Base-by-base conservation (phyloP, 1,284 basidiomycete genomes). In the Cystobasidium slooffiae region DNA sequence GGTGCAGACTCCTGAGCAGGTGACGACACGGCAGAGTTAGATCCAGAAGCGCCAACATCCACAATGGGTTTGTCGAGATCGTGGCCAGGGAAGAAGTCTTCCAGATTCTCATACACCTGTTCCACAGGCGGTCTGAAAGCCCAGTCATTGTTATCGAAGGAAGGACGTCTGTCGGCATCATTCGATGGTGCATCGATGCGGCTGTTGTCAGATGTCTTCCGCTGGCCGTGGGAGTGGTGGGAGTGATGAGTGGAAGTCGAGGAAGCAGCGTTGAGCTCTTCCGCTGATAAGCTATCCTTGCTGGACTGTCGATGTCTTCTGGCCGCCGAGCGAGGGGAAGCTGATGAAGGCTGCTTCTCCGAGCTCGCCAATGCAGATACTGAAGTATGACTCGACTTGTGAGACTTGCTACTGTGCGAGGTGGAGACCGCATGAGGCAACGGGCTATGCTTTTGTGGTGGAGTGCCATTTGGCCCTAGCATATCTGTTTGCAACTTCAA, bases 21-120 rank as follows among this genome's bases (percentile, higher is more conserved):
- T 6, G 74, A 74, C 1, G 76, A 65, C 3, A 63, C 20, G 39
- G 93, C 92, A 16, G 86, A 86, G 43, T 87, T 84, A 0, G 90
- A 92, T 0, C 79, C 81, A 0, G 91, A 89, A 12, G 86, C 86
- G 6, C 90, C 83, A 4, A 81, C 87, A 77, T 98, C 95, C 72
- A 98, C 91, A 74, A 99, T 90, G 0, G 96, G 96, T 81, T 93
- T 91, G 83, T 99, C 97, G 64, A 99, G 87, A 81, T 99, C 95
- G 81, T 97, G 93, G 78, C 92, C 90, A 0, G 95, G 95, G 86
- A 99, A 99, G 85, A 93, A 97, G 77, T 92, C 89, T 79, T 98
- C 93, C 7, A 99, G 86, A 72, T 92, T 89, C 72, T 98, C 92
- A 82, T 95, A 94, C 69, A 99, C 90, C 79, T 93, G 91, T 81